Evolutionary conservation across 2,329 filamentous ascomycete species (phyloP).

Genomic region (Pestalotiopsis sp.): DNA sequence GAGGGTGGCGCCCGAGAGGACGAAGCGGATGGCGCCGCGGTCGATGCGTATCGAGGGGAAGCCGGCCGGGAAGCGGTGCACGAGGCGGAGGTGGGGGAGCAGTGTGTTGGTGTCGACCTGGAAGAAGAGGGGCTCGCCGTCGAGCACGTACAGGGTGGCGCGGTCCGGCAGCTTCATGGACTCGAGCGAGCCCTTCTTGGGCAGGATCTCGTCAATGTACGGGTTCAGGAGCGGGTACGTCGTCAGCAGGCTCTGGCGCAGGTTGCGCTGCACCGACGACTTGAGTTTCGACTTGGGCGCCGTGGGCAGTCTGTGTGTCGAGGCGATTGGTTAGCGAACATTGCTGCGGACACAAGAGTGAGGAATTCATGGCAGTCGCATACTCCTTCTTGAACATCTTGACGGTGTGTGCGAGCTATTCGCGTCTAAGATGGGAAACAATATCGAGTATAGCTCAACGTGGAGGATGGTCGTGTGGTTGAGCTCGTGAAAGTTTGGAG

Average conservation of each 20-base stretch:
- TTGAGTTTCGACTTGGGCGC: constrained; percentile 95
- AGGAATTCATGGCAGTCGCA: constrained; percentile 31
- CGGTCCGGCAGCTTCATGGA: constrained; percentile 92
- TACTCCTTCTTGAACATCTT: constrained; percentile 96
- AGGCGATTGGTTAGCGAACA: constrained; percentile 24
- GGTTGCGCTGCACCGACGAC: constrained; percentile 86
- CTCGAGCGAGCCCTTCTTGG: constrained; percentile 90
- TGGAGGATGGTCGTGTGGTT: constrained; percentile 13
- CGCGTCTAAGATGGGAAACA: background rate
- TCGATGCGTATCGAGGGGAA: constrained; percentile 90
- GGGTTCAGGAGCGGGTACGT: constrained; percentile 86
- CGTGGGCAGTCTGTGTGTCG: constrained; percentile 65
- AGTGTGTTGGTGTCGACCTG: constrained; percentile 77
- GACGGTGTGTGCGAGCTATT: constrained; percentile 17
- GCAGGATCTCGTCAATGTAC: constrained; percentile 90
- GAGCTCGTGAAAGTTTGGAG: constrained; percentile 36
- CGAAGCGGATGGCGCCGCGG: constrained; percentile 94
- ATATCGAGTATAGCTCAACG: background rate
- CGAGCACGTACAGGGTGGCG: constrained; percentile 84
- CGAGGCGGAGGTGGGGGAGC: constrained; percentile 84
- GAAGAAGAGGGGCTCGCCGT: constrained; percentile 82
- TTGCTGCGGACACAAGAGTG: background rate
- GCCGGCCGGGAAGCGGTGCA: constrained; percentile 85
- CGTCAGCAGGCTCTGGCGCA: constrained; percentile 80
- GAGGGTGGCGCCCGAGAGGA: constrained; percentile 87